phyloP scores from a whole-genome alignment of 2,329 filamentous ascomycete genomes.

The Cryphonectria parasitica region DNA sequence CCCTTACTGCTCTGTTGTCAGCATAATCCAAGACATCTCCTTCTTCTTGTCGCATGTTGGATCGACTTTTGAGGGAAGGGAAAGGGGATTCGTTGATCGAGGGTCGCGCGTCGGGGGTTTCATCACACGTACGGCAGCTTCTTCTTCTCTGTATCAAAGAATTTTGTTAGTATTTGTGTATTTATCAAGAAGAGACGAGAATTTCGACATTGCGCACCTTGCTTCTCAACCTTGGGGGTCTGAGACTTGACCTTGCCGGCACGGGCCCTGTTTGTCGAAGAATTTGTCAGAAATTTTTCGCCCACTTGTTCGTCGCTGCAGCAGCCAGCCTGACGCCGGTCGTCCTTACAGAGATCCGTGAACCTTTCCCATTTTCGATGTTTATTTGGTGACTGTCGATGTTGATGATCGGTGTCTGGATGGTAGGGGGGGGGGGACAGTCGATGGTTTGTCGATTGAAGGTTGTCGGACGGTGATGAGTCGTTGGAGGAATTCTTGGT shows the following conservation, averaged over 20 bases:
- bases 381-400: constrained; percentile 22
- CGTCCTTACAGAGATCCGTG: constrained; percentile 75
- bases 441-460: constrained; percentile 24
- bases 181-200: background rate
- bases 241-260: constrained; percentile 92
- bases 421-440: constrained; percentile 9
- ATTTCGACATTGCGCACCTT: constrained; percentile 25
- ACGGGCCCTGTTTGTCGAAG: constrained; percentile 32
- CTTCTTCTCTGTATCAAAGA: constrained; percentile 29
- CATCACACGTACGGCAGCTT: constrained; percentile 29
- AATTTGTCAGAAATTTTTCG: constrained; percentile 26
- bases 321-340: constrained; percentile 41
- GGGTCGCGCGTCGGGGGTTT: constrained; percentile 3
- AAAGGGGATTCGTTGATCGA: constrained; percentile 1
- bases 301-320: constrained; percentile 41
- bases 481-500: constrained; percentile 29
- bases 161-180: constrained; percentile 13
- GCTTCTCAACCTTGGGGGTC: constrained; percentile 68
- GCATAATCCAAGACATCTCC: background rate
- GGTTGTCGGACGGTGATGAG: constrained; percentile 27
- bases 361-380: constrained; percentile 79
- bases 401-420: constrained; percentile 26
- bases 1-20: constrained; percentile 62
- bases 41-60: background rate
- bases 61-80: background rate